Conservation (phyloP, 371 early-diverging fungal genomes). For the Mucor circinelloides region DNA sequence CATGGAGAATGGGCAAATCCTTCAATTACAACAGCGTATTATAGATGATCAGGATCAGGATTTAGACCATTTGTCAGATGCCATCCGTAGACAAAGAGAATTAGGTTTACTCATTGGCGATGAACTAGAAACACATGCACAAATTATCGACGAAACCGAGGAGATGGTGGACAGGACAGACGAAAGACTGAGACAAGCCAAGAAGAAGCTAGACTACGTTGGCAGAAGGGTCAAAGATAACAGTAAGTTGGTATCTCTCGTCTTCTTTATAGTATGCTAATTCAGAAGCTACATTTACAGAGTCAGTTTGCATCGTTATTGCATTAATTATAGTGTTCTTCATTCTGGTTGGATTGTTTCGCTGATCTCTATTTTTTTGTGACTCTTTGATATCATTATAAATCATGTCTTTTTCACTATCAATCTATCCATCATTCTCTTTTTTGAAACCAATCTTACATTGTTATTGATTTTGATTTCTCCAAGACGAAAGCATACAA, state of each 20-base stretch:
- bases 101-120: conserved; percentile 77
- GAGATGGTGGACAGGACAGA: conserved; percentile 66
- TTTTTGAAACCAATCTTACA: conserved; percentile 5
- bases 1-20: conserved; percentile 61
- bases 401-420: not conserved
- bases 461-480: not conserved
- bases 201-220: conserved; percentile 47
- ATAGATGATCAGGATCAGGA: conserved; percentile 81
- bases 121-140: conserved; percentile 76
- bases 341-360: conserved; percentile 41
- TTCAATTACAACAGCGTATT: conserved; percentile 77
- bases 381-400: not conserved
- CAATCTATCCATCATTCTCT: not conserved
- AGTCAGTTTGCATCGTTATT: conserved; percentile 52
- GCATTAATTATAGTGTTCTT: conserved; percentile 48
- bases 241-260: conserved; percentile 31
- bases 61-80: conserved; percentile 67
- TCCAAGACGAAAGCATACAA: not conserved
- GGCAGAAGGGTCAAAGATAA: conserved; percentile 51
- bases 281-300: conserved; percentile 14
- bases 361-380: not conserved
- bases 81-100: conserved; percentile 75
- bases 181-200: conserved; percentile 57
- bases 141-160: conserved; percentile 77
- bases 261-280: not conserved